Evolutionary conservation across 2,329 filamentous ascomycete genomes (phyloP), one percentile per base, ranked within the genome.

Genomic region (Lecanosticta acicola): DNA sequence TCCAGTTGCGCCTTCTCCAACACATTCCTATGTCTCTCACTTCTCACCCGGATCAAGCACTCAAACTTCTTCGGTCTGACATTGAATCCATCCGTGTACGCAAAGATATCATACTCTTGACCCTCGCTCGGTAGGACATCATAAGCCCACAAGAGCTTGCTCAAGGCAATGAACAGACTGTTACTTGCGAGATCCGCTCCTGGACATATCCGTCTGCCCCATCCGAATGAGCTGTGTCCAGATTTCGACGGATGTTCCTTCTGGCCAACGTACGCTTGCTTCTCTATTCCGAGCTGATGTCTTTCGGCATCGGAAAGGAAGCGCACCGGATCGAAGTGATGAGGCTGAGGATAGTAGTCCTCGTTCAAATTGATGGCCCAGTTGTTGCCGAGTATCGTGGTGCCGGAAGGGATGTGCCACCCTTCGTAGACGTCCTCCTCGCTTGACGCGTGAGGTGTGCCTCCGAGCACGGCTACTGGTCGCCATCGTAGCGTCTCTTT

Each of bases 141-240:
- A 41, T 64, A 68, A 1, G 60, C 63, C 78, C 78, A 81, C 0
- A 82, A 50, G 14, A 68, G 19, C 14, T 58, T 58, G 4, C 58
- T 58, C 9, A 65, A 33, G 9, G 63, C 63, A 39, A 64, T 59
- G 53, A 59, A 68, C 18, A 79, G 66, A 0, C 69, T 76, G 0
- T 74, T 71, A 33, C 73, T 71, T 32, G 50, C 50, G 8, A 52
- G 41, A 1, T 41, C 14, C 13, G 32, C 39, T 2, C 53, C 53
- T 9, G 53, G 53, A 43, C 53, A 56, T 2, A 46, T 39, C 5
- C 53, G 32, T 3, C 51, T 38, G 11, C 53, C 51, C 11, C 51
- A 56, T 5, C 53, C 53, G 24, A 46, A 58, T 35, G 45, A 41
- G 9, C 53, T 41, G 3, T 46, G 24, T 9, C 48, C 41, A 7